Evolutionary conservation across 352 stramenopile species (phyloP).

Genomic region (Globisporangium cystogenes): DNA sequence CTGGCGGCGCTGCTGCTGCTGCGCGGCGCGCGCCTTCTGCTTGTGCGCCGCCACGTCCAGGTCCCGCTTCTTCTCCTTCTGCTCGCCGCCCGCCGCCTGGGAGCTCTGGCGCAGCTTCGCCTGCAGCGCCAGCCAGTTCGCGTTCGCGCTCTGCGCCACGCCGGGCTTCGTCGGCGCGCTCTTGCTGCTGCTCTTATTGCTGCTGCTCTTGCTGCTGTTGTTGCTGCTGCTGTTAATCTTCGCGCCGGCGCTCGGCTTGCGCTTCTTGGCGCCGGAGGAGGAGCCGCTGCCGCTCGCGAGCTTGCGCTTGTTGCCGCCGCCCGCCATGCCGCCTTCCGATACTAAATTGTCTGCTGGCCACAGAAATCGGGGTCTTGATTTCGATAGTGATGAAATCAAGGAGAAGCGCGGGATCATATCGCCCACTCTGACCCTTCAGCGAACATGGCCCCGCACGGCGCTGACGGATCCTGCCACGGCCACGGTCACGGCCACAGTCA

Average conservation of each 20-base stretch:
- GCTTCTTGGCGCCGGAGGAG: constrained; percentile 9
- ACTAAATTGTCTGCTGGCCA: not conserved
- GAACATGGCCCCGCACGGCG: constrained; percentile 9
- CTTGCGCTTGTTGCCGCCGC: constrained; percentile 19
- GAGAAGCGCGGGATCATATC: not conserved
- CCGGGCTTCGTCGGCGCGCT: constrained; percentile 1
- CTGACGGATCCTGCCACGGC: constrained; percentile 3
- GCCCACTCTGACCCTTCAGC: constrained; percentile 1
- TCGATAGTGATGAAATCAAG: not conserved
- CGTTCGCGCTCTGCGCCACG: constrained; percentile 27
- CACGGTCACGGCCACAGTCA: constrained; percentile 6
- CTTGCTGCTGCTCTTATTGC: not conserved
- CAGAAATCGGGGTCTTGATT: not conserved
- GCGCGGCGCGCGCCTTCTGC: constrained; percentile 38
- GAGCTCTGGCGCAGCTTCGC: constrained; percentile 47
- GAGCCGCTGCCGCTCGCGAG: constrained; percentile 5
- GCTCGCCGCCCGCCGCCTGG: constrained; percentile 6
- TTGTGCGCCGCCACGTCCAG: constrained; percentile 33
- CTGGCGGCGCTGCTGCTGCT: constrained; percentile 44
- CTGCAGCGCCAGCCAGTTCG: constrained; percentile 76
- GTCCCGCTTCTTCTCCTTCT: constrained; percentile 27
- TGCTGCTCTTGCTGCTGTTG: constrained; percentile 1
- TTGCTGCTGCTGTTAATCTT: constrained; percentile 5
- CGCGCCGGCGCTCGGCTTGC: constrained; percentile 13
- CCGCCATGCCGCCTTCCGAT: constrained; percentile 2